Conservation (phyloP, 1,139 yeast genomes). For the Kodamaea anthophila region DNA sequence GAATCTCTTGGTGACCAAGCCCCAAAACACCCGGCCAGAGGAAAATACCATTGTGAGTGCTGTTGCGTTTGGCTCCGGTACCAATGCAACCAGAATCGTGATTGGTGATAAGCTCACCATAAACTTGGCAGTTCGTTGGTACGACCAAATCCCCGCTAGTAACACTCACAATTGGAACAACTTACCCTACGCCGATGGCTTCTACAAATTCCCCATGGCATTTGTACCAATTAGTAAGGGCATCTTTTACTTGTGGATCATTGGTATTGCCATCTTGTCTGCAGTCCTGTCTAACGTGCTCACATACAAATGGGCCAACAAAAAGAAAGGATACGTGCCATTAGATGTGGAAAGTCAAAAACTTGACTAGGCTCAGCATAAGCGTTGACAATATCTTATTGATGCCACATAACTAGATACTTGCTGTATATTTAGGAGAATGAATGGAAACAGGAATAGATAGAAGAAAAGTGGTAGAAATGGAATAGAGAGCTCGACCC, state of each 20-base stretch:
- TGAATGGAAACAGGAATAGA: too few species aligned
- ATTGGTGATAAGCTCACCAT: conserved; percentile 62
- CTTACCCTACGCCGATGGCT: conserved; percentile 38
- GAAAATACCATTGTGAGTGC: conserved; percentile 46
- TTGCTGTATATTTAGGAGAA: too few species aligned
- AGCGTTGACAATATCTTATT: too few species aligned
- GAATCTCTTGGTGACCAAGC: conserved; percentile 49
- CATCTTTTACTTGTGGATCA: conserved; percentile 18
- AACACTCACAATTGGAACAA: conserved; percentile 16
- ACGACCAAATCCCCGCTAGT: conserved; percentile 21
- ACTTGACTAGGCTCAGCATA: conserved; percentile 1
- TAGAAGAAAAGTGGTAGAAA: too few species aligned
- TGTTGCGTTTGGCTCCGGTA: conserved; percentile 58
- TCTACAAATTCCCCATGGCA: conserved; percentile 33
- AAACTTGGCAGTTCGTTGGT: conserved; percentile 58
- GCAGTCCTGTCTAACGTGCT: conserved; percentile 21
- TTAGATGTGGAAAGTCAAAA: conserved; percentile 19
- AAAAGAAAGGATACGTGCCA: conserved; percentile 11
- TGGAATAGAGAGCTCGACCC: too few species aligned
- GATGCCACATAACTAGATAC: too few species aligned
- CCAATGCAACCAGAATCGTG: conserved; percentile 53
- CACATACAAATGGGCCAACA: conserved; percentile 19
- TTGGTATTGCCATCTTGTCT: conserved; percentile 20
- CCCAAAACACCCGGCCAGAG: conserved; percentile 20
- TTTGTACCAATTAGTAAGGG: conserved; percentile 24